A percentile compares a stretch with the other conserved stretches of the same genome.
Evolutionary conservation across 805 yeast species (phyloP).

Genomic region (Candida xiaguanensis): DNA sequence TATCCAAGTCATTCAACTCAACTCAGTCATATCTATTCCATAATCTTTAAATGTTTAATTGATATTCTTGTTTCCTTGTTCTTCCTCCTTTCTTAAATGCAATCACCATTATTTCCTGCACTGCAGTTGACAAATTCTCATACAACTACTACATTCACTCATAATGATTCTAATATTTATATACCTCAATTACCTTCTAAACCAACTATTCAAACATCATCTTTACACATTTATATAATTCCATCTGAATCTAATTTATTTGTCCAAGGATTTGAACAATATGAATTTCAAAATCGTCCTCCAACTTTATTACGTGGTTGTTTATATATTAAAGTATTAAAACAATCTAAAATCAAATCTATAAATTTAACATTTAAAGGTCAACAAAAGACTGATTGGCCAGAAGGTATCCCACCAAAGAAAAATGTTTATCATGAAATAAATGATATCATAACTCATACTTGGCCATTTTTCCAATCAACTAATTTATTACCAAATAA

Average conservation of each 20-base stretch:
- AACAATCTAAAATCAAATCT: constrained; percentile 67
- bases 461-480: constrained; percentile 80
- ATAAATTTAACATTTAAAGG: constrained; percentile 66
- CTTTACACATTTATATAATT: constrained; percentile 66
- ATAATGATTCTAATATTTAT: constrained; percentile 15
- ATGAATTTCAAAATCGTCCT: constrained; percentile 61
- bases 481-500: constrained; percentile 22
- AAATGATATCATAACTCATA: constrained; percentile 66
- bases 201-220: constrained; percentile 58
- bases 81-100: neutral
- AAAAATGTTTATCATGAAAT: constrained; percentile 62
- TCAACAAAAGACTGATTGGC: constrained; percentile 83
- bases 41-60: no score
- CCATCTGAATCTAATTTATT: constrained; percentile 79
- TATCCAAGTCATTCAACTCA: no score
- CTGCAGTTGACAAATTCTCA: constrained; percentile 17
- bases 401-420: constrained; percentile 96
- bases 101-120: constrained; percentile 27
- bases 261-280: constrained; percentile 73
- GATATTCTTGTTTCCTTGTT: no score
- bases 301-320: constrained; percentile 84
- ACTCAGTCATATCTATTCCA: no score
- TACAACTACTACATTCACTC: constrained; percentile 3
- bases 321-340: constrained; percentile 61
- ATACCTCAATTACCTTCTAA: constrained; percentile 47